phyloP scores from a whole-genome alignment of 2,329 filamentous ascomycete genomes.

The Plectosphaerella cucumerina region DNA sequence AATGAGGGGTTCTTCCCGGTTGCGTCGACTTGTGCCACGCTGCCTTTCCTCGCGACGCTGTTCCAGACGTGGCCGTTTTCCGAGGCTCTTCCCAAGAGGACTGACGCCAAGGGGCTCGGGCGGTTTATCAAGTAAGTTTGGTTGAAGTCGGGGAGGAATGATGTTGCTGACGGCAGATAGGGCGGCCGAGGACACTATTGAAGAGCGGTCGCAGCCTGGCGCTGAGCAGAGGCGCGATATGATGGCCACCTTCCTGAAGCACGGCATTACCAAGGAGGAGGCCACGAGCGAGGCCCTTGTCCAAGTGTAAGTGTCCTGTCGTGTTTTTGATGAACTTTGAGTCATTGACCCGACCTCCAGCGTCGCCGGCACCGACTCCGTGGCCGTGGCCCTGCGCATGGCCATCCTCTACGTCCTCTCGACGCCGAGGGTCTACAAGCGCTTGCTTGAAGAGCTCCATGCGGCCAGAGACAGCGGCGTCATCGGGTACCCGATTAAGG shows the following conservation, averaged over 20 bases:
- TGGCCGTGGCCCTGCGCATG: conserved; percentile 53
- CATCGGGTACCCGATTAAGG: conserved; percentile 34
- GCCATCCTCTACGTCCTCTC: conserved; percentile 50
- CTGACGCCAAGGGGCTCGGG: conserved; percentile 33
- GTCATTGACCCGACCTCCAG: conserved; percentile 19
- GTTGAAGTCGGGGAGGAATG: not conserved
- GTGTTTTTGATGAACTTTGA: not conserved
- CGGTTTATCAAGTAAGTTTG: conserved; percentile 29
- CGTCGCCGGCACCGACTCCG: conserved; percentile 58
- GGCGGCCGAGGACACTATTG: not conserved
- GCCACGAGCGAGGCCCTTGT: conserved; percentile 32
- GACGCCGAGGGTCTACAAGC: conserved; percentile 34
- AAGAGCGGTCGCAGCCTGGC: conserved; percentile 9
- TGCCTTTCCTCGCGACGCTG: conserved; percentile 29
- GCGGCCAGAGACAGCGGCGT: conserved; percentile 28
- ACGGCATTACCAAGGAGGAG: conserved; percentile 21
- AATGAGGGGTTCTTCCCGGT: conserved; percentile 33
- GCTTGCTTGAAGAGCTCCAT: conserved; percentile 39
- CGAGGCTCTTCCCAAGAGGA: conserved; percentile 27
- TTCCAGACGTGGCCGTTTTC: conserved; percentile 31
- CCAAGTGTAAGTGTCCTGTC: conserved; percentile 24
- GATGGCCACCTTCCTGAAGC: conserved; percentile 34
- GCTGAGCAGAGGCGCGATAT: conserved; percentile 27
- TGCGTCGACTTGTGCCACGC: conserved; percentile 30
- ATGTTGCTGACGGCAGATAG: conserved; percentile 5